Evolutionary conservation across 83 land plant genomes (phyloP).

Genomic region (Picea abies): DNA sequence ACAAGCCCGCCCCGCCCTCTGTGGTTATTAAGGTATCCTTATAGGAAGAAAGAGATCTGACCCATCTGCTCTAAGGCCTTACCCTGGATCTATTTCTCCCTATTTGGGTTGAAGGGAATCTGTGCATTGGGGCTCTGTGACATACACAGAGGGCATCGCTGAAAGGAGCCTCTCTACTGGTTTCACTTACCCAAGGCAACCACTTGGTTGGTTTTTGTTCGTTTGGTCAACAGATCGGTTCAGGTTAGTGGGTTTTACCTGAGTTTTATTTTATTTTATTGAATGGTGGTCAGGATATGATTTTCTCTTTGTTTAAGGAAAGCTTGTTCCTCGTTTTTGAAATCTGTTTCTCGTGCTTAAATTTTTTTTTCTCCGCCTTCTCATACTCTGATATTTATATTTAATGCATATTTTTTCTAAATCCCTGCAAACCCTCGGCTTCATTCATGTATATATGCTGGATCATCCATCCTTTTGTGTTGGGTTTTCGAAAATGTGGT

Average conservation of each 20-base stretch:
- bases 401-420: neutral
- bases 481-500: neutral
- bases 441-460: neutral
- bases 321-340: no score
- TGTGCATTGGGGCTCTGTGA: no score
- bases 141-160: no score
- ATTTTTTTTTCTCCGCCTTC: neutral
- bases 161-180: neutral
- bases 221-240: neutral
- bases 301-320: no score
- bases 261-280: neutral
- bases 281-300: neutral
- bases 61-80: no score
- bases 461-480: neutral
- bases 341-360: neutral
- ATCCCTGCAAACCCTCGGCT: neutral
- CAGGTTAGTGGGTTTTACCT: constrained; percentile 5
- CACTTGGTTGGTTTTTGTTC: neutral
- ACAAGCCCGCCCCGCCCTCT: no score
- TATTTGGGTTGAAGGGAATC: no score
- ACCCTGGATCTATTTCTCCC: no score
- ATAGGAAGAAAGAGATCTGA: no score
- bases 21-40: no score
- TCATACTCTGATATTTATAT: neutral
- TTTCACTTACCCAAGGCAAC: neutral